These are phyloP conservation scores for Phytopythium montanum DNA, from an alignment of 352 stramenopile species.

Conservation along the genomic window DNA sequence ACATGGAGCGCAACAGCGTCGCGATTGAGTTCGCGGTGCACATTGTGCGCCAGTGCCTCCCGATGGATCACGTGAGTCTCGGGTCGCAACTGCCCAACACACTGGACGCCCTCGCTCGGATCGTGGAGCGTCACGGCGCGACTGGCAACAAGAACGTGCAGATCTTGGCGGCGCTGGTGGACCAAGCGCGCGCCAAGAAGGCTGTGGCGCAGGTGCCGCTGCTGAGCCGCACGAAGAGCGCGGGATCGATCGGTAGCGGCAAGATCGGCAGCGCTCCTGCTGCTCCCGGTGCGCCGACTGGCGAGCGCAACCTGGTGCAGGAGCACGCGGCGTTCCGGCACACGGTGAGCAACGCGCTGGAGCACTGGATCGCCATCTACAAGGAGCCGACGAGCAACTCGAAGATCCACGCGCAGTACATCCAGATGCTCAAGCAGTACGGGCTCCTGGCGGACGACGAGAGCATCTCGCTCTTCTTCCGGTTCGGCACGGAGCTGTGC, in stretches of 20 bases:
- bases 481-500: conserved; percentile 95
- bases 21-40: conserved; percentile 97
- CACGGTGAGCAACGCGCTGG: conserved; percentile 91
- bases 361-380: conserved; percentile 98
- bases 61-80: conserved; percentile 91
- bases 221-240: conserved; percentile 33
- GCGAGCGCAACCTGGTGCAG: conserved; percentile 48
- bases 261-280: conserved; percentile 13
- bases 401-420: conserved; percentile 96
- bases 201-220: conserved; percentile 11
- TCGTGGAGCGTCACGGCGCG: conserved; percentile 78
- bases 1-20: conserved; percentile 93
- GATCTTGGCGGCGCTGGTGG: conserved; percentile 72
- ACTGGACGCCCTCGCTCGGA: conserved; percentile 87
- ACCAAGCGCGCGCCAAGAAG: conserved; percentile 72
- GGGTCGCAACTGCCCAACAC: conserved; percentile 92
- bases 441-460: conserved; percentile 96
- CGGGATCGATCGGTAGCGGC: conserved; percentile 56
- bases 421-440: conserved; percentile 96
- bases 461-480: conserved; percentile 97
- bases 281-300: not conserved
- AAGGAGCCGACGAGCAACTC: conserved; percentile 91
- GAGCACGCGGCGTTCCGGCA: conserved; percentile 82
- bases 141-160: conserved; percentile 84
- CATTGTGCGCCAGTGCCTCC: conserved; percentile 91